Evolutionary conservation across 169 alveolate species (phyloP).

Genomic region (Eimeria praecox): DNA sequence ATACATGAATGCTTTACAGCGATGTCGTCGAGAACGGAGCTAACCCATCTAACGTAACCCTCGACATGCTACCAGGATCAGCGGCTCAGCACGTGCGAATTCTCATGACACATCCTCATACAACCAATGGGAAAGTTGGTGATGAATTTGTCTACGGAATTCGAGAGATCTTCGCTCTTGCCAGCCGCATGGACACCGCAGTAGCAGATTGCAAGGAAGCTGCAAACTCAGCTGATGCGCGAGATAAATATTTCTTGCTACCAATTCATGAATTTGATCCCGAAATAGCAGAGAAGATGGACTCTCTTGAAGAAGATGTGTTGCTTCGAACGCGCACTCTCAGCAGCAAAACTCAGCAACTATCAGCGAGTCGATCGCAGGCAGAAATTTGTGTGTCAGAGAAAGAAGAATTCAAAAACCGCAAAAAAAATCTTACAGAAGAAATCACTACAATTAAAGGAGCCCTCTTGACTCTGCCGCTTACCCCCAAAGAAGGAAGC

Average conservation of each 20-base stretch:
- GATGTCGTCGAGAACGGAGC: constrained; percentile 85
- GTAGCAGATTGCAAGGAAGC: constrained; percentile 93
- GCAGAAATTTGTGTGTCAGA: constrained; percentile 88
- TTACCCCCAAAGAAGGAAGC: too few species aligned
- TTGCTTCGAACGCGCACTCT: constrained; percentile 87
- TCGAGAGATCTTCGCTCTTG: constrained; percentile 90
- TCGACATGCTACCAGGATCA: constrained; percentile 87
- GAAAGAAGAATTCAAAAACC: constrained; percentile 85
- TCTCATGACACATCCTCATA: constrained; percentile 93
- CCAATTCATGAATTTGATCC: constrained; percentile 91
- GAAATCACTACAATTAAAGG: neutral
- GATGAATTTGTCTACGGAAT: constrained; percentile 92
- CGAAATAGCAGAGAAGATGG: constrained; percentile 88
- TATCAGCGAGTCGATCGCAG: constrained; percentile 85
- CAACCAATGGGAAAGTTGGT: constrained; percentile 91
- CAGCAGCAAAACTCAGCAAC: constrained; percentile 86
- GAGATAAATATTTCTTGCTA: constrained; percentile 94
- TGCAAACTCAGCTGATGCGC: constrained; percentile 93
- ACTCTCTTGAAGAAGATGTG: constrained; percentile 91
- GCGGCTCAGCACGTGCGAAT: constrained; percentile 89
- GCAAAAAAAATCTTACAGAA: constrained; percentile 72
- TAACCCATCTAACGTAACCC: constrained; percentile 88
- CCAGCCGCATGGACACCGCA: constrained; percentile 90
- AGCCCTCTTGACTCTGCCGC: neutral
- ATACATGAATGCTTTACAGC: neutral